Percentiles rank a stretch among this genome's conserved stretches.
These are phyloP conservation scores for Aplosporella prunicola DNA, from an alignment of 2,329 filamentous ascomycete species.

Conservation along the genomic window DNA sequence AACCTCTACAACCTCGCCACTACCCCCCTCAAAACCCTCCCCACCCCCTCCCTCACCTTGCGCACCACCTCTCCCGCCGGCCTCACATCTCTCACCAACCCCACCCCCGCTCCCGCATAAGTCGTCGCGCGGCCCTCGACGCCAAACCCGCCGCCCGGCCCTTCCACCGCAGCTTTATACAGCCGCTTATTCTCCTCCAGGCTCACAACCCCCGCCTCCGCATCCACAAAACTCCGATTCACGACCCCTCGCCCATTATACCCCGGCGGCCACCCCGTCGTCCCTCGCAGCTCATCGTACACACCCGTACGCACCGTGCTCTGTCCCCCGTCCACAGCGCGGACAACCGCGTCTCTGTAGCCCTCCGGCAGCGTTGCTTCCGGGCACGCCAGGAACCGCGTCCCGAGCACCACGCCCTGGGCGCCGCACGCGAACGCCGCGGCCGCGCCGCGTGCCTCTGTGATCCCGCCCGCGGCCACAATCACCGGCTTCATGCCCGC, in stretches of 20 bases:
- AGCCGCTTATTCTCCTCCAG: slow-evolving; percentile 36
- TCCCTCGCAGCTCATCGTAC: slow-evolving; percentile 44
- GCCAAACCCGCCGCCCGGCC: slow-evolving; percentile 46
- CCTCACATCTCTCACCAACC: slow-evolving; percentile 44
- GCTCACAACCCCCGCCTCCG: slow-evolving; percentile 28
- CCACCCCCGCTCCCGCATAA: slow-evolving; percentile 54
- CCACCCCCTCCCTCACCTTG: slow-evolving; percentile 35
- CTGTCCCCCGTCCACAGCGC: slow-evolving; percentile 41
- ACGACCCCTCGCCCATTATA: slow-evolving; percentile 51
- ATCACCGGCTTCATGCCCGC: slow-evolving; percentile 26
- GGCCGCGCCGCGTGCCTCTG: slow-evolving; percentile 46
- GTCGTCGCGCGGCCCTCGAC: slow-evolving; percentile 44
- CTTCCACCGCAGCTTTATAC: slow-evolving; percentile 40
- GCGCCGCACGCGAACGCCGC: slow-evolving; percentile 47
- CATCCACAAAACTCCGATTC: slow-evolving; percentile 44
- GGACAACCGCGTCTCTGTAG: slow-evolving; percentile 39
- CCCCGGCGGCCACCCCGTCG: slow-evolving; percentile 46
- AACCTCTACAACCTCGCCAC: slow-evolving; percentile 10
- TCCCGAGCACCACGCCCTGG: slow-evolving; percentile 50
- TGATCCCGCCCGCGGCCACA: slow-evolving; percentile 52
- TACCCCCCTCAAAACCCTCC: slow-evolving; percentile 20
- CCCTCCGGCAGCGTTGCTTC: slow-evolving; percentile 40
- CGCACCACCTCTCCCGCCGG: slow-evolving; percentile 44
- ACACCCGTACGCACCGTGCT: slow-evolving; percentile 42
- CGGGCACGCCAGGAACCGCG: slow-evolving; percentile 48